These are phyloP conservation scores for Clonostachys sp. DNA, from an alignment of 2,329 filamentous ascomycete genomes.

Conservation along the genomic window DNA sequence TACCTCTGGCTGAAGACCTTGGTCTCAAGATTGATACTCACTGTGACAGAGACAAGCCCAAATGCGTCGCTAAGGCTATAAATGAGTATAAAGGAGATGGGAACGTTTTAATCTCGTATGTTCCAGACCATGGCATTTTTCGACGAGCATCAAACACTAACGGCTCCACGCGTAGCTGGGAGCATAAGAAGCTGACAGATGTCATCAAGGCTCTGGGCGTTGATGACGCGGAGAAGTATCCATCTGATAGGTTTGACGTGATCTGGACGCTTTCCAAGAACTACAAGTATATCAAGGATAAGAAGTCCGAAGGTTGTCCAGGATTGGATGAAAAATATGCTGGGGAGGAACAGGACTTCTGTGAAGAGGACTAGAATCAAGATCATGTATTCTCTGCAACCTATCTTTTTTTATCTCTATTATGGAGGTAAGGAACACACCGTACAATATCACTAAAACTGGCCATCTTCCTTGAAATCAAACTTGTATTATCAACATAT, in stretches of 20 bases:
- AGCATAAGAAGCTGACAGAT: conserved; percentile 48
- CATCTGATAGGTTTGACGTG: conserved; percentile 42
- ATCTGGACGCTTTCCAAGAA: conserved; percentile 53
- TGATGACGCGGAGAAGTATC: conserved; percentile 43
- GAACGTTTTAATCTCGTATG: conserved; percentile 53
- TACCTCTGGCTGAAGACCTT: conserved; percentile 49
- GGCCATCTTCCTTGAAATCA: too few relatives aligned
- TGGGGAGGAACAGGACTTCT: too few relatives aligned
- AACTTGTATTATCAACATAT: too few relatives aligned
- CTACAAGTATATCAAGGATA: conserved; percentile 37
- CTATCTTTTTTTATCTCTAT: too few relatives aligned
- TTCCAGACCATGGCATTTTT: too few relatives aligned
- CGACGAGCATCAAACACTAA: too few relatives aligned
- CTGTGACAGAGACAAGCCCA: conserved; percentile 49
- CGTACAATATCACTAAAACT: too few relatives aligned
- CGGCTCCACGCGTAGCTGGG: conserved; percentile 37
- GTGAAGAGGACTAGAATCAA: too few relatives aligned
- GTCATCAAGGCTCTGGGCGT: conserved; percentile 48
- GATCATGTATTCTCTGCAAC: too few relatives aligned
- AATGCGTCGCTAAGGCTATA: conserved; percentile 49
- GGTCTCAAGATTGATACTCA: conserved; percentile 48
- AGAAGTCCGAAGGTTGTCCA: conserved; percentile 46
- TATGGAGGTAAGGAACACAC: too few relatives aligned
- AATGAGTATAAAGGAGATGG: conserved; percentile 38
- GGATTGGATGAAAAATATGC: conserved; percentile 34